Conservation (phyloP, 495 filamentous ascomycete genomes). For the Lophiotrema nucula region DNA sequence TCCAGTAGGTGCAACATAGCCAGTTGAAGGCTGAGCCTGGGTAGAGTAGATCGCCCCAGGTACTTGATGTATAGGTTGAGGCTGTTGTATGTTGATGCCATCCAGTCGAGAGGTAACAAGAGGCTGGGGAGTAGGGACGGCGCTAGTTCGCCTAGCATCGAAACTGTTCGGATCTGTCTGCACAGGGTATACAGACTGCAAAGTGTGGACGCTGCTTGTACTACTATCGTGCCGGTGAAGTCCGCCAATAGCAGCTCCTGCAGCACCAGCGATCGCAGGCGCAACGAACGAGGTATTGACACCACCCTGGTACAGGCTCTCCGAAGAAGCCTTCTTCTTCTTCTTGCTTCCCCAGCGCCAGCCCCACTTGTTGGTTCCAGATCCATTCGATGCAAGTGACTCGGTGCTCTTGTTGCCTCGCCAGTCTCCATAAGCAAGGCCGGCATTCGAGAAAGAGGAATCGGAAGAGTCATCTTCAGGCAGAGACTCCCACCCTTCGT, state of each 20-base stretch:
- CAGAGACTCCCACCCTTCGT: slow-evolving; percentile 63
- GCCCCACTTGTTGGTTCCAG: slow-evolving; percentile 54
- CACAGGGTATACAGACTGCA: slow-evolving; percentile 35
- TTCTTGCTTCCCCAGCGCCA: slow-evolving; percentile 58
- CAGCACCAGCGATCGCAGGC: slow-evolving; percentile 21
- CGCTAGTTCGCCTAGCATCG: slow-evolving; percentile 30
- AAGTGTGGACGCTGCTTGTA: slow-evolving; percentile 29
- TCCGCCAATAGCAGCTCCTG: slow-evolving; percentile 22
- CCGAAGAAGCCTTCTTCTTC: slow-evolving; percentile 37
- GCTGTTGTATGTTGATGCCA: slow-evolving; percentile 40
- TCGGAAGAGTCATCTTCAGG: slow-evolving; percentile 49
- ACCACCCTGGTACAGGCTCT: slow-evolving; percentile 18
- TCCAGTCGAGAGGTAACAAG: slow-evolving; percentile 33
- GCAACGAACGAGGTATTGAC: slow-evolving; percentile 11
- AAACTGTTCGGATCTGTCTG: slow-evolving; percentile 29
- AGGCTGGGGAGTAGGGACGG: slow-evolving; percentile 19
- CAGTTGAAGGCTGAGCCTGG: slow-evolving; percentile 13
- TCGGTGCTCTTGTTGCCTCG: slow-evolving; percentile 45
- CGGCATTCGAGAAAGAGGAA: slow-evolving; percentile 51
- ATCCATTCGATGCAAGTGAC: slow-evolving; percentile 54
- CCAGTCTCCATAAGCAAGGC: slow-evolving; percentile 53
- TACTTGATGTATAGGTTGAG: slow-evolving; percentile 42
- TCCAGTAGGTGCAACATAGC: slow-evolving; percentile 36
- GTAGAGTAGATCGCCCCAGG: slow-evolving; percentile 31
- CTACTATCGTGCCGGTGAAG: slow-evolving; percentile 24